phyloP scores from a whole-genome alignment of 306 rosid species.

The Cajanus cajan region DNA sequence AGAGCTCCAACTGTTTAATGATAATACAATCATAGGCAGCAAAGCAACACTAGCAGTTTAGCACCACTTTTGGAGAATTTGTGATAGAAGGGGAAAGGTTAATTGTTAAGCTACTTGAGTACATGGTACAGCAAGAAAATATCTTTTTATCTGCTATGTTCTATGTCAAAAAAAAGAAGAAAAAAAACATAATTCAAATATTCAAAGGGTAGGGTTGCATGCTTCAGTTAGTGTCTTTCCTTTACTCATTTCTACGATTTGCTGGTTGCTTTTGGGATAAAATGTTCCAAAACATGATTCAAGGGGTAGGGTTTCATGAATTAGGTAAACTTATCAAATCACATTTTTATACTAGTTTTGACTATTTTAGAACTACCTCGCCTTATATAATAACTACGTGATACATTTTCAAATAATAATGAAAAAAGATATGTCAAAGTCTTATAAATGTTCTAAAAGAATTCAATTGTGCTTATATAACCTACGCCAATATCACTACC shows the following conservation, averaged over 20 bases:
- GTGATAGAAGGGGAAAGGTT: too few species aligned
- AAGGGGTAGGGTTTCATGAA: neutral
- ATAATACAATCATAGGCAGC: neutral
- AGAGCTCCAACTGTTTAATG: neutral
- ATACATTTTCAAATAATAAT: neutral
- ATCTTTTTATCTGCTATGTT: too few species aligned
- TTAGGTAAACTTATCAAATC: neutral
- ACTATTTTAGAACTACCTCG: neutral
- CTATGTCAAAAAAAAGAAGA: too few species aligned
- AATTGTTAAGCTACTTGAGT: too few species aligned
- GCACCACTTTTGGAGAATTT: too few species aligned
- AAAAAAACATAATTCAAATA: too few species aligned
- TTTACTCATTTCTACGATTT: neutral
- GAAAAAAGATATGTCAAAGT: neutral
- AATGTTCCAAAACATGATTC: constrained; percentile 3
- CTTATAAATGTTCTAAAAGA: neutral
- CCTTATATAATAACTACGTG: neutral
- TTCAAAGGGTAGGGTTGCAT: neutral
- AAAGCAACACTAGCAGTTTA: neutral
- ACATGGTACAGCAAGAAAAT: too few species aligned
- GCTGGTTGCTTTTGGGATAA: constrained; percentile 22
- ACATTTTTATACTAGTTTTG: neutral
- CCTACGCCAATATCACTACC: neutral
- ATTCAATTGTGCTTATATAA: neutral
- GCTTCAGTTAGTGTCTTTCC: neutral